Base-by-base conservation (phyloP, 371 early-diverging fungal species). In the Actinomortierella wolfii region DNA sequence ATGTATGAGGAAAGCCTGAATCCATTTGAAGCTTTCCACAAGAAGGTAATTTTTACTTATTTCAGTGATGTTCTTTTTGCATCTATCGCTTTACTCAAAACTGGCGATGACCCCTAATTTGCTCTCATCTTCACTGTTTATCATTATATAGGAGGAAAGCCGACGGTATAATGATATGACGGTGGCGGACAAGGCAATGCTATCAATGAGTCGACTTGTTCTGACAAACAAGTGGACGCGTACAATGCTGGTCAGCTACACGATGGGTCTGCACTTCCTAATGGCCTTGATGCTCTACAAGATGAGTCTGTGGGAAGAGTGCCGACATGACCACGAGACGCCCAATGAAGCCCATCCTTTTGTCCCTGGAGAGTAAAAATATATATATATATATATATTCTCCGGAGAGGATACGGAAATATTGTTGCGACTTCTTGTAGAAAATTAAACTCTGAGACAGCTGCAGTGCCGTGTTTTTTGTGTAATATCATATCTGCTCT, bases 1-100 rank as follows among this genome's bases (percentile, higher is more conserved):
- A 67, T 91, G 57, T 96, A 95, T 57, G 96, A 95, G 64, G 92
- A 91, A 50, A 86, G 80, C 42, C 84, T 94, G 78, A 93, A 96
- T 67, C 97, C 96, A 21, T 96, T 96, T 70, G 83, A 85, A 21
- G 89, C 86, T 26, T 95, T 96, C 76, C 89, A 91, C 59, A 76
- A 83, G 42, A 86, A 84, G 80, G 84, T 81, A 77, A 63, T 26
- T 51, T 15, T 43, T 46, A 14, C 25, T 9, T 24, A 15, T 23
- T 14, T 40, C 17, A 14, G 15, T 15, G 17, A 29, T 53, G 25
- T 53, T 53, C 15, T 40, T 17, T 40, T 39, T 20, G 9, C 40
- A 13, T 40, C 14, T 53, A 18, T 23, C 40, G 8, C 1, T 40
- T 5, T 2, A 11, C 6, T 53, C 15, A n/a, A n/a, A n/a, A n/a